A percentile compares a stretch with the other conserved stretches of the same genome.
These are phyloP conservation scores for Xylaria bambusicola DNA, from an alignment of 495 filamentous ascomycete species.

Conservation along the genomic window DNA sequence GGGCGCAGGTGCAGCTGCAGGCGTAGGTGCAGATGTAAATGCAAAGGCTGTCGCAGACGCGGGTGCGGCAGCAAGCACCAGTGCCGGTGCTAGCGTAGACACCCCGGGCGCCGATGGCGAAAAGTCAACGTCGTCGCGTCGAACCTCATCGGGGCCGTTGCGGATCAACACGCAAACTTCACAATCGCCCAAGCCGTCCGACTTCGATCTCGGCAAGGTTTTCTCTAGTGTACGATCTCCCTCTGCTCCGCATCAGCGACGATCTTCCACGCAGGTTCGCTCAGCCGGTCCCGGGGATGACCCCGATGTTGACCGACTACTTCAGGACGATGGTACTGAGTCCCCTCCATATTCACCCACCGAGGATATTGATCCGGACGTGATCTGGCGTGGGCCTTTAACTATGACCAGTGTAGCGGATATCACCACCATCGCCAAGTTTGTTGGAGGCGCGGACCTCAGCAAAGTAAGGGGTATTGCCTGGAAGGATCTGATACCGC, in stretches of 20 bases:
- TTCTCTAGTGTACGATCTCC: conserved; percentile 68
- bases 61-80: conserved; percentile 25
- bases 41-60: background rate
- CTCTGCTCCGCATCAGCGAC: conserved; percentile 47
- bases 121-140: conserved; percentile 23
- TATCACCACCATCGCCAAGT: conserved; percentile 74
- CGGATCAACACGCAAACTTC: conserved; percentile 52
- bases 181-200: conserved; percentile 47
- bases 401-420: conserved; percentile 74
- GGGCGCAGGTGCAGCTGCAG: background rate
- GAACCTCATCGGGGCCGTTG: conserved; percentile 39
- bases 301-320: conserved; percentile 85
- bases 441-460: conserved; percentile 79
- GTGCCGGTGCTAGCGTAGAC: conserved; percentile 26
- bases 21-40: background rate
- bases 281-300: conserved; percentile 61
- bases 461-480: conserved; percentile 58
- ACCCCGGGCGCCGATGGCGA: conserved; percentile 24
- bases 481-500: conserved; percentile 69
- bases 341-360: conserved; percentile 83
- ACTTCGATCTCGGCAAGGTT: conserved; percentile 73
- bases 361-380: conserved; percentile 66
- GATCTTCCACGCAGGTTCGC: conserved; percentile 46
- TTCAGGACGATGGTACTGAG: conserved; percentile 81
- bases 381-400: conserved; percentile 79